Base-by-base conservation (phyloP, 805 yeast species). In the Zygosaccharomyces siamensis region DNA sequence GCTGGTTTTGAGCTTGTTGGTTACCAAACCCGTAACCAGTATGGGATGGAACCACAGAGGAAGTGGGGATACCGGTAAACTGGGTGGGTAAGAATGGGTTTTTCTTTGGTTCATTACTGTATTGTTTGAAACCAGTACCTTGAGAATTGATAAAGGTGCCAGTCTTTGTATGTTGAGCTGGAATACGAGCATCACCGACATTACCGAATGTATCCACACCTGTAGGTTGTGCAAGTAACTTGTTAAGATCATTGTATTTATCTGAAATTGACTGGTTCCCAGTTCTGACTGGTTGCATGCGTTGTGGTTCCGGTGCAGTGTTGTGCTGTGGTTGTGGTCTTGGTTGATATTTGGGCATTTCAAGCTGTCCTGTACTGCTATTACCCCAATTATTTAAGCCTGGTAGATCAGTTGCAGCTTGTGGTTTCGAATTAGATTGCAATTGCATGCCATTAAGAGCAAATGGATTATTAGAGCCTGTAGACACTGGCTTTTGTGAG, bases 21-120 rank as follows among this genome's bases (percentile, higher is more conserved):
- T 89, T 90, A 43, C 97, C 97, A 68, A 90, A 90, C 0, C 98
- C 98, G 63, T 81, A 89, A 2, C 98, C 98, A 1, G 98, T 90
- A 61, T 86, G 83, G 2, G 93, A 82, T 5, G 96, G 90, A 43
- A 84, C 80, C 51, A 89, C 77, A 24, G 72, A 75, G 11, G 86
- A 74, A 30, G 82, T 73, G 27, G 86, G 82, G 28, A 83, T 76
- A 28, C 89, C 89, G 0, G 88, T 83, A 62, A 81, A 86, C 62
- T 89, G 95, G 27, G 80, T 76, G 47, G 76, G 79, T 74, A 58
- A 60, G 56, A 73, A 74, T 26, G 77, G 77, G 50, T 75, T 75
- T 12, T 58, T 57, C 39, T 62, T 66, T 44, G 65, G 64, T 30
- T 69, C 71, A 21, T 69, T 64, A 11, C 62, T 53, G 35, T 71